Conservation (phyloP, 2,329 filamentous ascomycete species). For the Microsporum ferrugineum region DNA sequence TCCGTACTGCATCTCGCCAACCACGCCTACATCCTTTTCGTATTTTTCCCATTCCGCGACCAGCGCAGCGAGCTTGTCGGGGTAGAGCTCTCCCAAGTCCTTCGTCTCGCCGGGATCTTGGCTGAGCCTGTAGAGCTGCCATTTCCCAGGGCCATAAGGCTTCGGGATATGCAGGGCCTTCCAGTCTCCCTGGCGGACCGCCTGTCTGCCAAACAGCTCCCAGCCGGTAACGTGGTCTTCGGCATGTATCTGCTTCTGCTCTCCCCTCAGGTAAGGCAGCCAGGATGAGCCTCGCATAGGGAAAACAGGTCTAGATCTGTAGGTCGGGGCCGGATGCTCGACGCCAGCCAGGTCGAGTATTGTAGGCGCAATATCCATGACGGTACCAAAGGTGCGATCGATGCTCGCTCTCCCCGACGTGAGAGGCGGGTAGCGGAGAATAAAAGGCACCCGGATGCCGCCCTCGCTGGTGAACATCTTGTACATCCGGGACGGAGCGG, state of each 20-base stretch:
- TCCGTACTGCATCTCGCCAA: conserved; percentile 6
- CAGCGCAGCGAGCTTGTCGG: conserved; percentile 38
- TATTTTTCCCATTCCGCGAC: conserved; percentile 48
- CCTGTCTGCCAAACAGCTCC: conserved; percentile 45
- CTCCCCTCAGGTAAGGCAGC: conserved; percentile 27
- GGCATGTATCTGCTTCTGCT: conserved; percentile 35
- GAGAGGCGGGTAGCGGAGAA: conserved; percentile 34
- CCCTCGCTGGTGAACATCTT: conserved; percentile 41
- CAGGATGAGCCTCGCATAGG: conserved; percentile 42
- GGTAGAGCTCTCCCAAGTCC: conserved; percentile 33
- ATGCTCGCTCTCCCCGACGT: conserved; percentile 24
- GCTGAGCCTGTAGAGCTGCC: conserved; percentile 47
- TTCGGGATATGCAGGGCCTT: conserved; percentile 49
- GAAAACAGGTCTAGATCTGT: conserved; percentile 41
- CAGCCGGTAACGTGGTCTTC: conserved; percentile 45
- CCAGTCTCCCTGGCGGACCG: conserved; percentile 46
- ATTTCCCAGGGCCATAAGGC: conserved; percentile 44
- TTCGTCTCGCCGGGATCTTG: conserved; percentile 43
- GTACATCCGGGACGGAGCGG: conserved; percentile 40
- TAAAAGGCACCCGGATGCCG: conserved; percentile 44
- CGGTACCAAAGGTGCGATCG: conserved; percentile 42
- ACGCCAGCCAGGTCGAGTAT: conserved; percentile 33
- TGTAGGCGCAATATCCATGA: conserved; percentile 43
- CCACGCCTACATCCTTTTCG: conserved; percentile 47
- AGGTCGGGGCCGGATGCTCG: conserved; percentile 44